Conservation (phyloP, 768 basidiomycete species). For the Tylopilus rubrobrunneus region DNA sequence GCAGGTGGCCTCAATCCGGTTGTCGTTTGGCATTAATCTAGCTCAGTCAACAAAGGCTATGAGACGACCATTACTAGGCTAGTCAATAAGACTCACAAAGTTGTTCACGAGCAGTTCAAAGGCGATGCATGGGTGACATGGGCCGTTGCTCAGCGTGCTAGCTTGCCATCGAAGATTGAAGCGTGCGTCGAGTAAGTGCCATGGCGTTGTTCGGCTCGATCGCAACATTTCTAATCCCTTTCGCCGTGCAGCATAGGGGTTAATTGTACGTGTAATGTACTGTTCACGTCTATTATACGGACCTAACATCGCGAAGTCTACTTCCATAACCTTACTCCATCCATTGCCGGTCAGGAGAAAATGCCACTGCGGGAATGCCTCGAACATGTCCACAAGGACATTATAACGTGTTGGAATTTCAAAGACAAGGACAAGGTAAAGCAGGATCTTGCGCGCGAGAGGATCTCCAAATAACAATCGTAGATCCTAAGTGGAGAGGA, state of each 20-base stretch:
- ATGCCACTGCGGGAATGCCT: constrained; percentile 3
- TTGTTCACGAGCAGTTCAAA: constrained; percentile 1
- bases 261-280: not conserved
- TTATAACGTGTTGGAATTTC: constrained; percentile 8
- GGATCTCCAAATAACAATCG: not conserved
- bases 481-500: constrained; percentile 3
- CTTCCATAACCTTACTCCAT: not conserved
- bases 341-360: not conserved
- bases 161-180: constrained; percentile 2
- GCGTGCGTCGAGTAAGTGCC: constrained; percentile 4
- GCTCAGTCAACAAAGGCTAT: not conserved
- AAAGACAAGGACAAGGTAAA: not conserved
- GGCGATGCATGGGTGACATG: constrained; percentile 7
- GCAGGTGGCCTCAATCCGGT: not conserved
- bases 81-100: not conserved
- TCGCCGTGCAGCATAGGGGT: constrained; percentile 1
- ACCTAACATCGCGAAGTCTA: not conserved
- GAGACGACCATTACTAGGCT: not conserved
- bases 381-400: constrained; percentile 2
- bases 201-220: not conserved
- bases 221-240: not conserved
- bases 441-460: not conserved
- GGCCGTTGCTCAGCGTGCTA: constrained; percentile 4
- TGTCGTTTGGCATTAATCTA: not conserved
- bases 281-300: too few relatives aligned